A percentile compares a stretch with the other conserved stretches of the same genome.
Conservation (phyloP, 305 asterid species). For the Fraxinus paxiana region DNA sequence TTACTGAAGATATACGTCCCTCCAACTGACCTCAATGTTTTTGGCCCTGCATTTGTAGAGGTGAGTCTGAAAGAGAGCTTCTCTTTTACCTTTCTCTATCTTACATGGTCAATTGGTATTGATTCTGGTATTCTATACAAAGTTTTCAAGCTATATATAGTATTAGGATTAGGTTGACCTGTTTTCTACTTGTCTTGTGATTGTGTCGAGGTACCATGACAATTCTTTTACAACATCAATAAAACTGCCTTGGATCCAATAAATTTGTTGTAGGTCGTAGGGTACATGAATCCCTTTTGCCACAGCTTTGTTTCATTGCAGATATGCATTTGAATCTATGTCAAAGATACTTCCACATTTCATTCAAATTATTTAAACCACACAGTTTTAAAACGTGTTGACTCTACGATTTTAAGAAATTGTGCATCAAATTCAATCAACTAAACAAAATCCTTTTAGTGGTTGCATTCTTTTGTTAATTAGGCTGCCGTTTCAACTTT, state of each 20-base stretch:
- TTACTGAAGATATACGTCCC: slow-evolving; percentile 64
- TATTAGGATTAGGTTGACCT: neutral
- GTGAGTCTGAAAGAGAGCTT: slow-evolving; percentile 28
- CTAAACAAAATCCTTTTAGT: neutral
- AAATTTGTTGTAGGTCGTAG: neutral
- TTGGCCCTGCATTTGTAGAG: slow-evolving; percentile 91
- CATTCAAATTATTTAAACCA: neutral
- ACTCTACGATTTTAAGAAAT: neutral
- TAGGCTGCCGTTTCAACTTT: neutral
- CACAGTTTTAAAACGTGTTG: neutral
- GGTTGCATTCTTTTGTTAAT: slow-evolving; percentile 9
- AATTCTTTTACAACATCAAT: neutral
- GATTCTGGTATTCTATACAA: neutral
- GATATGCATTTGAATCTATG: neutral
- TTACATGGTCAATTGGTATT: neutral
- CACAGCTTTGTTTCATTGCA: neutral
- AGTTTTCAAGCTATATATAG: neutral
- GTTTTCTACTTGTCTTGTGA: neutral
- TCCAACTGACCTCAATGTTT: slow-evolving; percentile 43
- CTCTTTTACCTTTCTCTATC: neutral
- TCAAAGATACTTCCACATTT: neutral
- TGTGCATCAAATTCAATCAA: neutral
- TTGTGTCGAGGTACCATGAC: slow-evolving; percentile 1
- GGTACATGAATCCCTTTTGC: neutral
- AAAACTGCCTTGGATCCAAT: neutral